Percentiles rank a stretch among this genome's conserved stretches.
These are phyloP conservation scores for Alternaria triticimaculans DNA, from an alignment of 2,329 filamentous ascomycete genomes.

Conservation along the genomic window DNA sequence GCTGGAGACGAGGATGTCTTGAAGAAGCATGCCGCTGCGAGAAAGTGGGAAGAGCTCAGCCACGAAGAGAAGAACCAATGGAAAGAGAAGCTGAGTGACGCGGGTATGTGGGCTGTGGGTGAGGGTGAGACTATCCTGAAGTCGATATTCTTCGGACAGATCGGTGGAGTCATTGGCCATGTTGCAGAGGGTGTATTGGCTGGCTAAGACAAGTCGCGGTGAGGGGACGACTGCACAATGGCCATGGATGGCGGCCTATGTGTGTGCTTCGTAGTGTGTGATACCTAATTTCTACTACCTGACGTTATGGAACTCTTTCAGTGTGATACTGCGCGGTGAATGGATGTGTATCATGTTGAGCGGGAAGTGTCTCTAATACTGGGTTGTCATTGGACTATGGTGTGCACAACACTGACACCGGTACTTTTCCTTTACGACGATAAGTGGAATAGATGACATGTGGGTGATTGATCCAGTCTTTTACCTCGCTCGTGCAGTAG, in stretches of 20 bases:
- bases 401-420: neutral
- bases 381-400: constrained; percentile 2
- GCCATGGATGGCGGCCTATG: neutral
- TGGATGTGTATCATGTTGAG: constrained; percentile 14
- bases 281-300: neutral
- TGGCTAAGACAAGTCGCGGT: neutral
- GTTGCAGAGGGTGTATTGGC: constrained; percentile 43
- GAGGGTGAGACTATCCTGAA: constrained; percentile 80
- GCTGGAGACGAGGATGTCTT: constrained; percentile 39
- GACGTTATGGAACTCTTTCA: neutral
- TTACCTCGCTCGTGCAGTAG: neutral
- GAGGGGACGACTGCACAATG: neutral
- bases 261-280: neutral
- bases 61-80: constrained; percentile 69
- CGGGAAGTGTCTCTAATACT: constrained; percentile 4
- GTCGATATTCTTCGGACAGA: constrained; percentile 77
- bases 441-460: neutral
- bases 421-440: neutral
- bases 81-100: constrained; percentile 71
- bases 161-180: constrained; percentile 64
- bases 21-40: constrained; percentile 56
- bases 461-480: neutral
- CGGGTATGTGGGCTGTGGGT: constrained; percentile 79
- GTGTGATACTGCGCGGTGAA: constrained; percentile 8
- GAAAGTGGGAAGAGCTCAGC: constrained; percentile 74